Base-by-base conservation (phyloP, 441 rosid genomes). In the Jatropha podagrica region DNA sequence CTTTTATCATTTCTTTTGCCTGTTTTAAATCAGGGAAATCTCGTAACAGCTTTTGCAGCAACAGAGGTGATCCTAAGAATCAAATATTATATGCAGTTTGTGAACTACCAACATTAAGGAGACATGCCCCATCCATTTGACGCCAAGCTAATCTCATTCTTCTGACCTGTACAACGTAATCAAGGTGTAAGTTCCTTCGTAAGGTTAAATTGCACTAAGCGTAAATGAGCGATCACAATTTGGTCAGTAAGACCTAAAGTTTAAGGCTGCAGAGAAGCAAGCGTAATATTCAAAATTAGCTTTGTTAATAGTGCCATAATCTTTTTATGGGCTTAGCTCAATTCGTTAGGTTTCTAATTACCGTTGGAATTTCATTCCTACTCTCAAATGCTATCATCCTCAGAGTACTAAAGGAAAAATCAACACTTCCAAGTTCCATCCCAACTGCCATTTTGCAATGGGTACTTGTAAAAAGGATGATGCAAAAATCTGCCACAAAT, bases 111-210 rank as follows among this genome's bases (percentile, higher is more conserved):
- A 51, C 14, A 32, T 11, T n/a, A n/a, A 26, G 2, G 40, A 52
- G 46, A 37, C 46, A 32, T 18, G 11, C 42, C 42, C 17, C 42
- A 41, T 62, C 32, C 52, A 3, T 23, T 59, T 58, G 68, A 67
- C 51, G 55, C n/a, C 37, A 61, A 51, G 63, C 51, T 46, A 48
- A 46, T 23, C 60, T 1, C n/a, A 41, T 23, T 52, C 67, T 8
- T 54, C 17, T 41, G 27, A 42, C 72, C 81, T 69, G 84, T 60
- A 44, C 38, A 54, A 37, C 26, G 68, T 54, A 65, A 66, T 10
- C 74, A 68, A 49, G 26, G 37, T 12, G 51, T 70, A 20, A 59
- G 64, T 77, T 69, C 42, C 69, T 65, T 65, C 55, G 49, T 32
- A 41, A 40, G 51, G 63, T n/a, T 75, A 49, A n/a, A 20, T 26